Conservation (phyloP, 805 yeast species). For the Priceomyces castillae region DNA sequence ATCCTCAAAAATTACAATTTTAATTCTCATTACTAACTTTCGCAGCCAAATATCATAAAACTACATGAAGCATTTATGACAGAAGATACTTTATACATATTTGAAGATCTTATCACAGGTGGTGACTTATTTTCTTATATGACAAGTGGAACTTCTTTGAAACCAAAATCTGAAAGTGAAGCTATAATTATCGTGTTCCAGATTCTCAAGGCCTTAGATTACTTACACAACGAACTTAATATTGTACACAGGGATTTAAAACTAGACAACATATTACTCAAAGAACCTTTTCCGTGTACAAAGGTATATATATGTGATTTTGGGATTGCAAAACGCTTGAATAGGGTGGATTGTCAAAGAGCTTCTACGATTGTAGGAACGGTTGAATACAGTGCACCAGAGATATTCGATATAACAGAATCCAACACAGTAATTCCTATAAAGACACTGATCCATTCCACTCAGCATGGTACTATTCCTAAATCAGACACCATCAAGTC, state of each 20-base stretch:
- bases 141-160: slow-evolving; percentile 37
- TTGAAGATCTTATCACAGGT: slow-evolving; percentile 51
- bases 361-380: slow-evolving; percentile 59
- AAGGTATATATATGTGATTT: slow-evolving; percentile 65
- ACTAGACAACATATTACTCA: slow-evolving; percentile 59
- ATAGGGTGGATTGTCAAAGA: slow-evolving; percentile 22
- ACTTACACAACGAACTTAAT: slow-evolving; percentile 48
- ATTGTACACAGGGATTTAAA: slow-evolving; percentile 69
- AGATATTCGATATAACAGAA: slow-evolving; percentile 42
- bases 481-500: background rate
- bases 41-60: slow-evolving; percentile 48
- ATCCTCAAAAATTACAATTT: background rate
- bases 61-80: slow-evolving; percentile 34
- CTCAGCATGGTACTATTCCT: background rate
- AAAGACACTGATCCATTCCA: background rate
- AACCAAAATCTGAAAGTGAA: slow-evolving; percentile 53
- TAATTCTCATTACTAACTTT: background rate
- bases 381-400: slow-evolving; percentile 73
- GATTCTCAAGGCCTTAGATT: slow-evolving; percentile 51
- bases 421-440: background rate
- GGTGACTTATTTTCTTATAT: slow-evolving; percentile 60
- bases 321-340: slow-evolving; percentile 44
- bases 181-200: slow-evolving; percentile 54
- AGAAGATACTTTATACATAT: slow-evolving; percentile 36
- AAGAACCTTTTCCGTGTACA: slow-evolving; percentile 50